Conservation (phyloP, 352 stramenopile genomes). For the Aphanomyces stellatus region DNA sequence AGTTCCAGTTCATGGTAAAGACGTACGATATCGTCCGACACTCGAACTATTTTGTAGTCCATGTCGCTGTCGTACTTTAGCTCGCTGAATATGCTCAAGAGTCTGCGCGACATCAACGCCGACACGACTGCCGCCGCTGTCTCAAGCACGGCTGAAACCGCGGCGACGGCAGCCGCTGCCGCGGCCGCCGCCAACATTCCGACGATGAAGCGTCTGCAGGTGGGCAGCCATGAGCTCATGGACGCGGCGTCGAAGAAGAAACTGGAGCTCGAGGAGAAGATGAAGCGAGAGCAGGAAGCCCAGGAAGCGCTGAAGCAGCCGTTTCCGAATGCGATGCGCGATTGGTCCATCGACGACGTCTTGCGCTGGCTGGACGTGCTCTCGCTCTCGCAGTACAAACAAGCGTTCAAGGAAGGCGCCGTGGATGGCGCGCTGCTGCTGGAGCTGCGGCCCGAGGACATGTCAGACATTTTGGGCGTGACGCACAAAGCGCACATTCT, state of each 20-base stretch:
- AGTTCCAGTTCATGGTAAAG: slow-evolving; percentile 92
- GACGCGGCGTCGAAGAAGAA: slow-evolving; percentile 59
- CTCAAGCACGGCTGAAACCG: slow-evolving; percentile 80
- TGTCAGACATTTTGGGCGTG: slow-evolving; percentile 85
- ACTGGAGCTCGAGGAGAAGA: slow-evolving; percentile 45
- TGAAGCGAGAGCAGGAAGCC: slow-evolving; percentile 50
- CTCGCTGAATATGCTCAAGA: slow-evolving; percentile 93
- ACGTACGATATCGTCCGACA: neutral
- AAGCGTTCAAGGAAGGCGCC: slow-evolving; percentile 79
- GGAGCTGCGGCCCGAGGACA: slow-evolving; percentile 86
- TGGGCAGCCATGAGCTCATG: slow-evolving; percentile 58
- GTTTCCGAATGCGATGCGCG: slow-evolving; percentile 55
- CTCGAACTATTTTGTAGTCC: slow-evolving; percentile 23
- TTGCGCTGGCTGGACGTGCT: slow-evolving; percentile 87
- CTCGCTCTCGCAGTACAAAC: slow-evolving; percentile 86
- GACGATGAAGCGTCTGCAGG: slow-evolving; percentile 53
- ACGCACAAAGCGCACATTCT: slow-evolving; percentile 88
- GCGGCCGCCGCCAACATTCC: slow-evolving; percentile 84
- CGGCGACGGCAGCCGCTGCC: slow-evolving; percentile 73
- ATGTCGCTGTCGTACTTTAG: slow-evolving; percentile 94
- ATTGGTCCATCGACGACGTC: slow-evolving; percentile 89
- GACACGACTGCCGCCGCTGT: slow-evolving; percentile 87
- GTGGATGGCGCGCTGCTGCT: slow-evolving; percentile 91
- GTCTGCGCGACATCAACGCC: slow-evolving; percentile 88
- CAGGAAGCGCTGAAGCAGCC: slow-evolving; percentile 43